Base-by-base conservation (phyloP, 176 grass and related monocot species). In the Oryza officinalis region DNA sequence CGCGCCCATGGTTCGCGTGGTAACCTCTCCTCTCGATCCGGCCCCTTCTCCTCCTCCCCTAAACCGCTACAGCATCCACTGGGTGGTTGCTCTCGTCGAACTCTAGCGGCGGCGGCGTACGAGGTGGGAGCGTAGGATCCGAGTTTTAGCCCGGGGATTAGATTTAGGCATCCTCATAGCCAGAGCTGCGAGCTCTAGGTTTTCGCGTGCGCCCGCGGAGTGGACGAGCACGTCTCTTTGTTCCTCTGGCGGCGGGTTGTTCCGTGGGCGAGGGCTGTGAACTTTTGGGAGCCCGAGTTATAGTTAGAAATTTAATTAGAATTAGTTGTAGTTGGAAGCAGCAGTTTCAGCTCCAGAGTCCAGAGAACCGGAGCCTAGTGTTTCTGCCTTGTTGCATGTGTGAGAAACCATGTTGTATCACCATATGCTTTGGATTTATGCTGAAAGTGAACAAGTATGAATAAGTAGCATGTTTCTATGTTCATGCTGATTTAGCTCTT, bases 1-100 rank as follows among this genome's bases (percentile, higher is more conserved):
- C 60, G 92, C 90, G 33, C 92, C 95, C 84, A 91, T 97, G 95
- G 95, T 94, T 61, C 95, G 95, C 82, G 95, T 94, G 95, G 95
- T 97, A 66, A 79, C 76, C 65, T 32, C 67, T 67, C 28, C 72
- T 33, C 5, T 75, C 82, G 47, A 50, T 52, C 57, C 57, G 23
- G 20, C n/a, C 78, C 32, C 67, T 71, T 12, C 43, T 30, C 28
- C 67, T 40, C 61, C 33, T 35, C 33, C 33, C 12, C n/a, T 26
- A 54, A 73, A 65, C 30, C 67, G 18, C 60, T 37, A 40, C 41
- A 75, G 70, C 77, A 10, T 60, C 26, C 8, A 18, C 22, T 75
- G 60, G 30, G 61, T 33, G 18, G 17, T 8, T 61, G 13, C 40
- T 11, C 14, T 45, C 14, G 8, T 22, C 13, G 8, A 6, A 38